Conservation (phyloP, 768 basidiomycete species). For the Suillus hirtellus region DNA sequence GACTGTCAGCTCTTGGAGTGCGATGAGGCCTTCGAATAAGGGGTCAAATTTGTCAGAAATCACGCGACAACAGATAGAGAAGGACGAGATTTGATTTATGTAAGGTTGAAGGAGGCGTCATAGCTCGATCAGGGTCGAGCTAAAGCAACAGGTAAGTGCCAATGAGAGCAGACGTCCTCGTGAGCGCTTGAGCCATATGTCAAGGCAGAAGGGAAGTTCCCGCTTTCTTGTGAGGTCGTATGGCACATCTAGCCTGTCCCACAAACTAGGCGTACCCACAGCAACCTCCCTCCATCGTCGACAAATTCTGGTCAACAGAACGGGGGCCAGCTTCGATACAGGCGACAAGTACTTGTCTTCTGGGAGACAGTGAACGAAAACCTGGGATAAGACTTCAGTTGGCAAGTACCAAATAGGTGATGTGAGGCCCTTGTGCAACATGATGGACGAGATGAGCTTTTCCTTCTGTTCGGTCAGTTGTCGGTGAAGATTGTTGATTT, state of each 20-base stretch:
- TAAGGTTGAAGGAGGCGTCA: constrained; percentile 23
- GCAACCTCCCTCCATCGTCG: constrained; percentile 43
- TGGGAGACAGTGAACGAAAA: constrained; percentile 43
- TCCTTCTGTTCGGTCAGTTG: constrained; percentile 16
- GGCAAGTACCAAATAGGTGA: constrained; percentile 41
- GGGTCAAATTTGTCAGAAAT: not conserved
- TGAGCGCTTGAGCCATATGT: constrained; percentile 14
- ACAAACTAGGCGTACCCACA: constrained; percentile 42
- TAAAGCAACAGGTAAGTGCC: not conserved
- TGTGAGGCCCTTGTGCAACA: constrained; percentile 20
- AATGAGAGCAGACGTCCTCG: constrained; percentile 13
- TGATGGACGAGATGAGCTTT: constrained; percentile 1
- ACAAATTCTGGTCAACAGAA: constrained; percentile 42
- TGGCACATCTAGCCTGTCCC: constrained; percentile 29
- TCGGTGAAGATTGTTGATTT: constrained; percentile 11
- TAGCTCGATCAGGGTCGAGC: not conserved
- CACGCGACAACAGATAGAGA: constrained; percentile 2
- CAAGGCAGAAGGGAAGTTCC: not conserved
- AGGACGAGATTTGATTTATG: constrained; percentile 9
- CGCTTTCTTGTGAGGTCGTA: too few species aligned
- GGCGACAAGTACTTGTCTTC: constrained; percentile 23
- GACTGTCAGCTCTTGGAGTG: constrained; percentile 16
- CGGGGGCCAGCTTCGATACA: constrained; percentile 26
- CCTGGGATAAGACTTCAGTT: constrained; percentile 46
- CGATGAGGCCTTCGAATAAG: constrained; percentile 16